Percentiles rank a stretch among this genome's conserved stretches.
These are phyloP conservation scores for Colletotrichum cuscutae DNA, from an alignment of 2,329 filamentous ascomycete genomes.

Conservation along the genomic window DNA sequence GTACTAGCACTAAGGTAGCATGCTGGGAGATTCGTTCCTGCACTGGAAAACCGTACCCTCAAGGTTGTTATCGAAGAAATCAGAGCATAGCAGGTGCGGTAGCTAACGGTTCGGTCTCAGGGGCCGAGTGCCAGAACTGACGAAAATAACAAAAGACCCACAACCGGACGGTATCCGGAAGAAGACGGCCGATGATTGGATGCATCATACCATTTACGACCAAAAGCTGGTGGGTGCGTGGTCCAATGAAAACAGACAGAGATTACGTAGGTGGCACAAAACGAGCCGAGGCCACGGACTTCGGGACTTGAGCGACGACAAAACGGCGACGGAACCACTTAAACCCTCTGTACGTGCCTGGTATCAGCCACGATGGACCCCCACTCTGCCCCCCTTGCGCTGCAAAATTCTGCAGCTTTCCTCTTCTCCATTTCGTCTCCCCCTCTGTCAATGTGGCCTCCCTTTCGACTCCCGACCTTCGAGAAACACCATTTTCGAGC, in stretches of 20 bases:
- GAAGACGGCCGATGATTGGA: not conserved
- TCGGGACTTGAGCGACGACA: constrained; percentile 12
- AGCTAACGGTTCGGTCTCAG: not conserved
- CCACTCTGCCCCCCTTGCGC: not conserved
- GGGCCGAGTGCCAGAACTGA: not conserved
- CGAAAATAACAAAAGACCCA: not conserved
- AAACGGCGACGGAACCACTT: not conserved
- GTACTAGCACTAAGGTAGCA: not conserved
- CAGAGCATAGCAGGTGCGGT: no score
- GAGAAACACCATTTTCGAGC: not conserved
- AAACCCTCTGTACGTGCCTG: not conserved
- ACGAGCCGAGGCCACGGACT: constrained; percentile 31
- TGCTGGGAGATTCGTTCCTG: not conserved
- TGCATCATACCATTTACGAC: not conserved
- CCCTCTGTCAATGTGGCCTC: not conserved
- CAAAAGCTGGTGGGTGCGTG: not conserved
- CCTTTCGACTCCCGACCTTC: not conserved
- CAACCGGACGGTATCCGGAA: not conserved
- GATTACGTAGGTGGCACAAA: constrained; percentile 19
- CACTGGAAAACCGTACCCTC: not conserved
- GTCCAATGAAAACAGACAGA: not conserved
- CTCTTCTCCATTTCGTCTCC: not conserved
- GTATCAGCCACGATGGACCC: accelerated
- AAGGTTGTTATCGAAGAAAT: no score
- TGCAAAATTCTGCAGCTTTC: not conserved